Evolutionary conservation across 2,329 filamentous ascomycete genomes (phyloP).

Genomic region (Aspergillus sp.): DNA sequence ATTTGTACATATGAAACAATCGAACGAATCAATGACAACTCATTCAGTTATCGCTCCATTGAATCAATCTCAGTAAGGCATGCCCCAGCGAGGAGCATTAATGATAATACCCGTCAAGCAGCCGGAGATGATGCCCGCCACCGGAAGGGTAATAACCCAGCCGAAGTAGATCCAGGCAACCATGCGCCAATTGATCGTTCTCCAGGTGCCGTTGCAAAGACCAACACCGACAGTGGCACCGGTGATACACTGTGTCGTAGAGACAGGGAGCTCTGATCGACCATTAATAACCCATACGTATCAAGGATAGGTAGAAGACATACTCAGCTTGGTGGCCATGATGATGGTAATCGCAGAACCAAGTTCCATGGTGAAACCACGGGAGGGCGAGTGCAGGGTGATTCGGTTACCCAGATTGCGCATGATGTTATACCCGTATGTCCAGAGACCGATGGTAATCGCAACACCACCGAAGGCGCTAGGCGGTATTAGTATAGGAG

Average conservation of each 20-base stretch:
- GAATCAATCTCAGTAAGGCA: too few species aligned
- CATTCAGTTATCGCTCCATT: too few species aligned
- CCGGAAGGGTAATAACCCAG: slow-evolving; percentile 18
- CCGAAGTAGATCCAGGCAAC: slow-evolving; percentile 20
- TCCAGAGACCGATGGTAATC: slow-evolving; percentile 18
- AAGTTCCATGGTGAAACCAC: slow-evolving; percentile 20
- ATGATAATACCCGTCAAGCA: slow-evolving; percentile 18
- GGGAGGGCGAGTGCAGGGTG: slow-evolving; percentile 18
- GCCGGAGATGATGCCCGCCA: slow-evolving; percentile 15
- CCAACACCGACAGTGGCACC: slow-evolving; percentile 19
- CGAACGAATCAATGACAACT: too few species aligned
- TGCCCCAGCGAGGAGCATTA: slow-evolving; percentile 18
- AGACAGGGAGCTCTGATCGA: slow-evolving; percentile 15
- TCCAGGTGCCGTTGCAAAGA: slow-evolving; percentile 19
- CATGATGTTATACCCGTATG: slow-evolving; percentile 22
- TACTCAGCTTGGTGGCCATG: slow-evolving; percentile 17
- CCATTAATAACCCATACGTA: too few species aligned
- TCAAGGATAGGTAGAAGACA: neutral
- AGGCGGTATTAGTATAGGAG: neutral
- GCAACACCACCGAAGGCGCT: slow-evolving; percentile 16
- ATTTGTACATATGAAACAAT: too few species aligned
- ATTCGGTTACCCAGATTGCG: slow-evolving; percentile 19
- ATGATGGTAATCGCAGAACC: slow-evolving; percentile 18
- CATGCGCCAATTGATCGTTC: slow-evolving; percentile 22
- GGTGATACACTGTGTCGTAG: slow-evolving; percentile 19